phyloP scores from a whole-genome alignment of 106 monocot species.

The Phalaenopsis aphrodite region DNA sequence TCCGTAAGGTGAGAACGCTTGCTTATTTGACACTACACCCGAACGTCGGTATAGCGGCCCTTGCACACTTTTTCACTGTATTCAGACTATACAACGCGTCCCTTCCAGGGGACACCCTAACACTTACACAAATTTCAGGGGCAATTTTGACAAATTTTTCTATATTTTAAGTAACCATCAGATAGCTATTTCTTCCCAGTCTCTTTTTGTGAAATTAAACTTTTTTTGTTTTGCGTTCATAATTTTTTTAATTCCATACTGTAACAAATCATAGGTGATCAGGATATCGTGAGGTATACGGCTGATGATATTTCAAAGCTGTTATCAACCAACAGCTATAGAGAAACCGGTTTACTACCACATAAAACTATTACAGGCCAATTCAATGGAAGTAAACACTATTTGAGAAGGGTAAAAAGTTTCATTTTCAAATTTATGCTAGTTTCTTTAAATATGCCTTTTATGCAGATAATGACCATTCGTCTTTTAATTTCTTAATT shows the following conservation, averaged over 20 bases:
- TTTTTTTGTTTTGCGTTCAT: background rate
- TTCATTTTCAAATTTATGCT: background rate
- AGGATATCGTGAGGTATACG: slow-evolving; percentile 39
- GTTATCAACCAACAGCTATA: slow-evolving; percentile 18
- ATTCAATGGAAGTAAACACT: slow-evolving; percentile 24
- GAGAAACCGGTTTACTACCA: slow-evolving; percentile 19
- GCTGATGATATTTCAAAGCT: slow-evolving; percentile 46
- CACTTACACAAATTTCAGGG: no score
- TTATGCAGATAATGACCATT: background rate
- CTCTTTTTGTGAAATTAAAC: background rate
- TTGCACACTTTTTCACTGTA: no score
- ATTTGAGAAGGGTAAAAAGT: slow-evolving; percentile 33
- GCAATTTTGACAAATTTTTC: no score
- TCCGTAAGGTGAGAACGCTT: no score
- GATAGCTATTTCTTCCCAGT: background rate
- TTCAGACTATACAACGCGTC: no score
- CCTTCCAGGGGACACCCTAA: no score
- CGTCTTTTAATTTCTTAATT: slow-evolving; percentile 10
- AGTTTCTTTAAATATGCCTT: background rate
- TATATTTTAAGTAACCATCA: no score
- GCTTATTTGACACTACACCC: no score
- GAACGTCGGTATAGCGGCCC: no score
- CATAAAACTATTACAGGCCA: slow-evolving; percentile 6
- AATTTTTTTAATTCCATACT: background rate
- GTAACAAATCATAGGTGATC: slow-evolving; percentile 27